Base-by-base conservation (phyloP, 352 stramenopile genomes). In the Pythium dissotocum region DNA sequence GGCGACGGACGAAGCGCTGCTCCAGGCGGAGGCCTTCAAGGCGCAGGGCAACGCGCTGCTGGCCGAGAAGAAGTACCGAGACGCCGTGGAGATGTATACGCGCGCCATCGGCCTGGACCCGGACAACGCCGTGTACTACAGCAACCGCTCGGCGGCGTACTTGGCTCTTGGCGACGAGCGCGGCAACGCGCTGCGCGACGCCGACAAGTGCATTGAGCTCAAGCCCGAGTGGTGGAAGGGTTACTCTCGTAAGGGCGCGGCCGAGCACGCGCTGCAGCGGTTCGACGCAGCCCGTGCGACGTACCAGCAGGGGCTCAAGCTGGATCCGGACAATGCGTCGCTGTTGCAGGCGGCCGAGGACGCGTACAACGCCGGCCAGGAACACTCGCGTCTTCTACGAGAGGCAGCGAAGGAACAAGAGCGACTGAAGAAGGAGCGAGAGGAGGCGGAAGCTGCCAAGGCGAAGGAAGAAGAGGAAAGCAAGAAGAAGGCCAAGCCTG, bases 191-290 rank as follows among this genome's bases (percentile, higher is more conserved):
- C 67, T 94, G 16, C 78, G 78, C 26, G 88, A 96, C 70, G 88
- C 88, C 2, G 82, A 95, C 49, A 77, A 60, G 36, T 96, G 88
- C 63, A 89, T 96, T 38, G 83, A 83, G 53, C 72, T 92, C 12
- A 74, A 76, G n/a, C 85, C 84, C 63, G 78, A 91, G 38, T 96
- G 88, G 88, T 92, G 82, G 85, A 96, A 96, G 71, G 87, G 88
- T 0, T 96, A 92, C 75, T 91, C 82, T 36, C 88, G 88, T 58
- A 93, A 94, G 59, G 88, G 88, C 4, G 87, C 88, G 4, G 88
- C 88, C 0, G 79, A 94, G 64, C 82, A 94, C 64, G 85, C 87
- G 57, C 65, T 94, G 58, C 73, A 75, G 65, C 87, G 85, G 32
- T 96, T 87, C 58, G 87, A 95, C 49, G 77, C 78, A 18, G 87